Evolutionary conservation across 2,329 filamentous ascomycete genomes (phyloP).

Genomic region (Claviceps fusiformis): DNA sequence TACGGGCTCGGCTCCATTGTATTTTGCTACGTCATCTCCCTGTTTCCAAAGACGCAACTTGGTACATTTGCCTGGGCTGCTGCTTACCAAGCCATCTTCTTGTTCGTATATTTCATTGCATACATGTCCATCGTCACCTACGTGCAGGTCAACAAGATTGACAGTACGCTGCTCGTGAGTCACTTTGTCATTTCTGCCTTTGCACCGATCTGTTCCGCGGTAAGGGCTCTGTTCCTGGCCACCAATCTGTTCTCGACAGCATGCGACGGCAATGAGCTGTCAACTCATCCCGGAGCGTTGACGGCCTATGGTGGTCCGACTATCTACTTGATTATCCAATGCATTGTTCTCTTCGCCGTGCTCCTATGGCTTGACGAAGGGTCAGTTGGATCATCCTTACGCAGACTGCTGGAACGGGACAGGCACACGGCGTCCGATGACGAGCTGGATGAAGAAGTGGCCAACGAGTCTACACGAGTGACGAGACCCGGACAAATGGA

Average conservation of each 20-base stretch:
- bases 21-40: slow-evolving; percentile 66
- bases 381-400: slow-evolving; percentile 42
- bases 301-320: slow-evolving; percentile 73
- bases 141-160: slow-evolving; percentile 53
- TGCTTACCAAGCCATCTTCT: slow-evolving; percentile 58
- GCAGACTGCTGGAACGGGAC: slow-evolving; percentile 24
- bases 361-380: slow-evolving; percentile 75
- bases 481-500: slow-evolving; percentile 23
- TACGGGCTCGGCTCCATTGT: slow-evolving; percentile 70
- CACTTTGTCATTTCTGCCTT: slow-evolving; percentile 64
- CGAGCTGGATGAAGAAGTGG: slow-evolving; percentile 44
- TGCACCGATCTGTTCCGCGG: slow-evolving; percentile 63
- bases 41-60: slow-evolving; percentile 66
- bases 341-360: slow-evolving; percentile 53
- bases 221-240: slow-evolving; percentile 60
- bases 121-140: slow-evolving; percentile 66
- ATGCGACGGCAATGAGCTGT: slow-evolving; percentile 52
- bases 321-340: slow-evolving; percentile 66
- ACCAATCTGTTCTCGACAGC: slow-evolving; percentile 75
- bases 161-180: slow-evolving; percentile 50
- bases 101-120: slow-evolving; percentile 57
- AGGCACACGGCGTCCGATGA: slow-evolving; percentile 17
- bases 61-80: slow-evolving; percentile 75
- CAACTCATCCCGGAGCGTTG: slow-evolving; percentile 56
- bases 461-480: slow-evolving; percentile 50